A percentile compares a stretch with the other conserved stretches of the same genome.
Evolutionary conservation across 768 basidiomycete species (phyloP).

Genomic region (Phlebiopsis flavidoalba): DNA sequence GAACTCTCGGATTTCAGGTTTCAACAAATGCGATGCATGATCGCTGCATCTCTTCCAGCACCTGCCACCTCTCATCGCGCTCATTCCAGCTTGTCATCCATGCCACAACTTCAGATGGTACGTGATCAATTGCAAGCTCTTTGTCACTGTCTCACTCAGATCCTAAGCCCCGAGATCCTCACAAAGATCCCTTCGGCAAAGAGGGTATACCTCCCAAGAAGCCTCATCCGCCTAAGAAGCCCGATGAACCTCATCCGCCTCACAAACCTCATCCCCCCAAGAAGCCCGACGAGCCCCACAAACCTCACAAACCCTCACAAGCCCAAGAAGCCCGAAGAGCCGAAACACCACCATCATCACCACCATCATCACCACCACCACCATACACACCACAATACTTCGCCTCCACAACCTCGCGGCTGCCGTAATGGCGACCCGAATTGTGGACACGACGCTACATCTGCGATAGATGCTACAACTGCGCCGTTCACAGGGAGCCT

Average conservation of each 20-base stretch:
- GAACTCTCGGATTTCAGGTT: too few species aligned
- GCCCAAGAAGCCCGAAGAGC: background rate
- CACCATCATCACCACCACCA: background rate
- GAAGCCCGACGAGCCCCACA: background rate
- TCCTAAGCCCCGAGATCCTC: background rate
- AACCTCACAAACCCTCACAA: background rate
- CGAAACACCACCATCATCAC: background rate
- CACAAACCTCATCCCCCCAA: background rate
- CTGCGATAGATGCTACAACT: conserved; percentile 3
- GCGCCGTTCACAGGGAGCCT: background rate
- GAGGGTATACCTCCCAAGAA: background rate
- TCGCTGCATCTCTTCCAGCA: too few species aligned
- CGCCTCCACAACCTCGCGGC: background rate
- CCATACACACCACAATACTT: background rate
- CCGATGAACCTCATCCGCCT: background rate
- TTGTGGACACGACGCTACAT: conserved; percentile 5
- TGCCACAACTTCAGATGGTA: too few species aligned
- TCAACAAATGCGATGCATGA: too few species aligned
- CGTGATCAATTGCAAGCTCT: too few species aligned
- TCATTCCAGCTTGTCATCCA: too few species aligned
- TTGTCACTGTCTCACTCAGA: too few species aligned
- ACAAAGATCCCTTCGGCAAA: background rate
- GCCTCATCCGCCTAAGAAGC: background rate
- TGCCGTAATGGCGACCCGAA: conserved; percentile 6
- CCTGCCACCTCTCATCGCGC: too few species aligned